These are phyloP conservation scores for Tolypocladium album DNA, from an alignment of 2,329 filamentous ascomycete species.

Conservation along the genomic window DNA sequence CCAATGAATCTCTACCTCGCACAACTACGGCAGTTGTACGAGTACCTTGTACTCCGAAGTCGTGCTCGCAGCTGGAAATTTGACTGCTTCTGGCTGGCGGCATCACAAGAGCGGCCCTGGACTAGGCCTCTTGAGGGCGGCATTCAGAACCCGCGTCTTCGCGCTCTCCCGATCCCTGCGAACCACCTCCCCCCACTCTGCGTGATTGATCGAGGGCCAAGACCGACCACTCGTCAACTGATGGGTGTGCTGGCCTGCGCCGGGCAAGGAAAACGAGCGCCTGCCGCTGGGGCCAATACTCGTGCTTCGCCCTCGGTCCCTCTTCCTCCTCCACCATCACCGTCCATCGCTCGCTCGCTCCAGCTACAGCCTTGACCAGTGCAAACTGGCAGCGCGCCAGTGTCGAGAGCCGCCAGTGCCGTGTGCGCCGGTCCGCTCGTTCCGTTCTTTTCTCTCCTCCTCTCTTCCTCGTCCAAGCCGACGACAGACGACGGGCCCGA, in stretches of 20 bases:
- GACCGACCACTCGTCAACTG: neutral
- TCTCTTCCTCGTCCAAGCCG: neutral
- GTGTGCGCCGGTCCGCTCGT: conserved; percentile 4
- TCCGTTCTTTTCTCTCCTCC: conserved; percentile 7
- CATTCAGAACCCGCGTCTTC: neutral
- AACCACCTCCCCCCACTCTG: neutral
- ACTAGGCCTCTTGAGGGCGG: neutral
- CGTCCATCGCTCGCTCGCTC: neutral
- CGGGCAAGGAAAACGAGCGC: neutral
- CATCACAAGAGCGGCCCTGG: neutral
- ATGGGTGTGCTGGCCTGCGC: too few relatives aligned
- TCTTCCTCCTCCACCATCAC: neutral
- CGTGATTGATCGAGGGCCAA: neutral
- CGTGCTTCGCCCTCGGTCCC: neutral
- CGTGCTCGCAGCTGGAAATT: too few relatives aligned
- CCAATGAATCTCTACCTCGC: too few relatives aligned
- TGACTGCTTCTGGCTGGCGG: neutral
- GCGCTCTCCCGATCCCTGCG: neutral
- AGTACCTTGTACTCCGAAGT: too few relatives aligned
- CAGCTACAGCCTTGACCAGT: neutral
- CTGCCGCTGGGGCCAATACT: neutral
- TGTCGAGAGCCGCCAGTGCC: conserved; percentile 3
- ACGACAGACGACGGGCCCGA: neutral
- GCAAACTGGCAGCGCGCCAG: neutral
- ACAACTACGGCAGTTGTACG: too few relatives aligned